Evolutionary conservation across 2,329 filamentous ascomycete species (phyloP).

Genomic region (Colletotrichum destructivum): DNA sequence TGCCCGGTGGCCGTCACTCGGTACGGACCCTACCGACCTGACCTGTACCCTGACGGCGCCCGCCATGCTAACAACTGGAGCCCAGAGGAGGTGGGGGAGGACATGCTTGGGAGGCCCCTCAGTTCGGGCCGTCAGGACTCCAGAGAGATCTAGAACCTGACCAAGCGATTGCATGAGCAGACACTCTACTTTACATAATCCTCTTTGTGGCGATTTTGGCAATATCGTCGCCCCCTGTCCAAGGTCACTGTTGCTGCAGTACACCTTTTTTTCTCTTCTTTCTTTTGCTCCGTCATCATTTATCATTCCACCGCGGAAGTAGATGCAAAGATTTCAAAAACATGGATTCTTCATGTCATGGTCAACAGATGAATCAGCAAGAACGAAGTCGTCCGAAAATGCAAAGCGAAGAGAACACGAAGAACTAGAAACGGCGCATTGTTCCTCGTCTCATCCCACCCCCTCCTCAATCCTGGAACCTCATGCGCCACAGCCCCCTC

Average conservation of each 20-base stretch:
- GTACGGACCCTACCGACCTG: slow-evolving; percentile 17
- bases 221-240: not conserved
- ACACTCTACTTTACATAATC: slow-evolving; percentile 34
- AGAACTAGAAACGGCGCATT: slow-evolving; percentile 42
- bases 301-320: not conserved
- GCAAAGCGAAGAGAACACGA: not conserved
- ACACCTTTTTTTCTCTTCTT: too few species aligned
- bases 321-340: not conserved
- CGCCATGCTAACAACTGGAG: slow-evolving; percentile 11
- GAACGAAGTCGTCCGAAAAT: slow-evolving; percentile 3
- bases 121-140: slow-evolving; percentile 26
- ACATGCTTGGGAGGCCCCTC: slow-evolving; percentile 31
- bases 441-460: slow-evolving; percentile 37
- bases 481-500: slow-evolving; percentile 25
- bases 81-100: not conserved
- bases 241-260: not conserved
- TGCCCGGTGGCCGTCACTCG: not conserved
- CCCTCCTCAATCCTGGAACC: slow-evolving; percentile 21
- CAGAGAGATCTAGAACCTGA: slow-evolving; percentile 39
- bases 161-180: slow-evolving; percentile 27
- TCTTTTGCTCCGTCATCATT: too few species aligned
- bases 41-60: slow-evolving; percentile 21
- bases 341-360: slow-evolving; percentile 20
- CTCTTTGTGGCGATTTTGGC: slow-evolving; percentile 21
- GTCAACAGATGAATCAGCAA: slow-evolving; percentile 19